Evolutionary conservation across 1,284 basidiomycete species (phyloP).

Genomic region (Cutaneotrichosporon sp.): DNA sequence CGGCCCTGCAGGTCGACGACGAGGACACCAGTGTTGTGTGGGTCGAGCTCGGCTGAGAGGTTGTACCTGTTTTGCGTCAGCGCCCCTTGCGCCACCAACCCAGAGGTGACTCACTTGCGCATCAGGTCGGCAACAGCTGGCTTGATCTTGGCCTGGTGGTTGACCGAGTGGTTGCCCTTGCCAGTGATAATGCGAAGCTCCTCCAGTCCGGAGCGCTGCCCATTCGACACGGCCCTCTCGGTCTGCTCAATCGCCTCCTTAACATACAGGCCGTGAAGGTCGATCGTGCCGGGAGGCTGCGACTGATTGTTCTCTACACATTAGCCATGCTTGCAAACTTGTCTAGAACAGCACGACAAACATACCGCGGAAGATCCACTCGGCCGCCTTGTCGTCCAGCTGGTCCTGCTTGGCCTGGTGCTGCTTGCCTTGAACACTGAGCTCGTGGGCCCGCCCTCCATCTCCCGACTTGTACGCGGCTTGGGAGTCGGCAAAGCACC

Average conservation of each 20-base stretch:
- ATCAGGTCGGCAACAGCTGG: conserved; percentile 88
- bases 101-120: conserved; percentile 53
- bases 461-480: conserved; percentile 56
- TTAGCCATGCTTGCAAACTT: not conserved
- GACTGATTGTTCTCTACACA: conserved; percentile 73
- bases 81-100: too few species aligned
- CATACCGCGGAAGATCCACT: conserved; percentile 80
- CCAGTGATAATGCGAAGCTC: conserved; percentile 85
- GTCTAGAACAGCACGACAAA: conserved; percentile 4
- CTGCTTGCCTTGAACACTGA: conserved; percentile 74
- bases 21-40: conserved; percentile 76
- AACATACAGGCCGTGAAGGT: conserved; percentile 88
- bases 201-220: conserved; percentile 59
- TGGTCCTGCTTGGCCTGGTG: conserved; percentile 75
- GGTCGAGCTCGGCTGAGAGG: conserved; percentile 71
- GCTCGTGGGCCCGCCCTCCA: conserved; percentile 71
- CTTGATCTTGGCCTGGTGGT: conserved; percentile 79
- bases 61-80: conserved; percentile 55
- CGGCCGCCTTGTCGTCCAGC: conserved; percentile 76
- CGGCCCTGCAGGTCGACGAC: conserved; percentile 65
- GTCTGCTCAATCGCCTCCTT: conserved; percentile 77
- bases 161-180: conserved; percentile 79
- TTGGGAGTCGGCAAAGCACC: conserved; percentile 43
- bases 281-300: conserved; percentile 66
- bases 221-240: conserved; percentile 64